These are phyloP conservation scores for Sclerotiophoma versabilis DNA, from an alignment of 2,329 filamentous ascomycete genomes.

Conservation along the genomic window DNA sequence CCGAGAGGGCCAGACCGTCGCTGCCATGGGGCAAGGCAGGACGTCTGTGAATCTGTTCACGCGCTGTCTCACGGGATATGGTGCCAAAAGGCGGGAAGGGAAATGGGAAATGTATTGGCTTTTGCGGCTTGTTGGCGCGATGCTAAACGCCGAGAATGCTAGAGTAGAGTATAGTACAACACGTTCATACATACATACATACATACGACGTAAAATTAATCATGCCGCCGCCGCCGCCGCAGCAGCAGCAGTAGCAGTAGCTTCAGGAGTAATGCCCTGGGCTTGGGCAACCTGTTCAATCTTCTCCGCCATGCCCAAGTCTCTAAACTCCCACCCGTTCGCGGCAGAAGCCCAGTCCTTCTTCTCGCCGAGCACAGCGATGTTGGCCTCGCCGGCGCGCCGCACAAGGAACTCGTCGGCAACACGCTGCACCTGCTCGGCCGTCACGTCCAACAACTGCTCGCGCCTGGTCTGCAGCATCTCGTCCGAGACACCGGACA, in stretches of 20 bases:
- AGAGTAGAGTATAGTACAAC: constrained; percentile 4
- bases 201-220: background rate
- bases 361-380: constrained; percentile 82
- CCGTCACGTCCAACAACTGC: constrained; percentile 83
- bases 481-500: constrained; percentile 82
- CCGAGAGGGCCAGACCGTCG: constrained; percentile 4
- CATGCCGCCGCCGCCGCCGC: background rate
- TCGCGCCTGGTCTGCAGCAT: constrained; percentile 88
- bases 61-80: background rate
- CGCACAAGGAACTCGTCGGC: constrained; percentile 84
- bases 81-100: background rate
- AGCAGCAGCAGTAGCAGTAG: background rate
- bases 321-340: constrained; percentile 77
- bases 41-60: constrained; percentile 10
- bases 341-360: constrained; percentile 71
- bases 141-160: constrained; percentile 1
- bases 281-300: constrained; percentile 28
- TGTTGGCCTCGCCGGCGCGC: constrained; percentile 66
- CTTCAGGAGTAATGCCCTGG: constrained; percentile 18
- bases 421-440: constrained; percentile 78
- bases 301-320: constrained; percentile 68
- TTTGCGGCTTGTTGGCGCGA: too few relatives aligned
- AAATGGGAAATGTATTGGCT: background rate
- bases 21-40: background rate
- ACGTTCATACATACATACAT: background rate